Percentiles rank a stretch among this genome's conserved stretches.
These are phyloP conservation scores for Cladosporium oxysporum DNA, from an alignment of 2,329 filamentous ascomycete genomes.

Conservation along the genomic window DNA sequence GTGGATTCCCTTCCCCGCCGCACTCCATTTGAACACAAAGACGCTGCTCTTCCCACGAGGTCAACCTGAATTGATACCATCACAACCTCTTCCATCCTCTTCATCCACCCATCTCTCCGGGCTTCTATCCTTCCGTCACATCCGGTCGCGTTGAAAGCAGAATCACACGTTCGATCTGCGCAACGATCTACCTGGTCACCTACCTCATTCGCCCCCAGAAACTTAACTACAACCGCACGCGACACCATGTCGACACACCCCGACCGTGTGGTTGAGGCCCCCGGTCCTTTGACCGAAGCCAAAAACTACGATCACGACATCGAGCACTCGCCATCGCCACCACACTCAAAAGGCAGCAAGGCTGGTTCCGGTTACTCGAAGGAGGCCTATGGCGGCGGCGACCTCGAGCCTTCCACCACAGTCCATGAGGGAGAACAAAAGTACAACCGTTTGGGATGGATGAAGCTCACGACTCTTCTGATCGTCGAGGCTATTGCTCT, in stretches of 20 bases:
- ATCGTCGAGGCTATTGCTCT: conserved; percentile 62
- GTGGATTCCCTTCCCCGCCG: conserved; percentile 16
- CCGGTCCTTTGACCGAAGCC: conserved; percentile 18
- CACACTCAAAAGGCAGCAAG: conserved; percentile 18
- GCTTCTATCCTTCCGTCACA: not conserved
- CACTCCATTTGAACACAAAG: conserved; percentile 16
- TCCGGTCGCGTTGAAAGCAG: not conserved
- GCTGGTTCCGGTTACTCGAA: not conserved
- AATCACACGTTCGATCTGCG: not conserved
- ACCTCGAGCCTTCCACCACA: conserved; percentile 26
- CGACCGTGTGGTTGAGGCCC: conserved; percentile 17
- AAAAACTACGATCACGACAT: conserved; percentile 14
- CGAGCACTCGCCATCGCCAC: conserved; percentile 12
- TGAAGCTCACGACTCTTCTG: conserved; percentile 46
- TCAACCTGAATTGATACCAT: not conserved
- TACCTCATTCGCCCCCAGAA: not conserved
- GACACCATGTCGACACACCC: conserved; percentile 17
- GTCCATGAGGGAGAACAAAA: conserved; percentile 37
- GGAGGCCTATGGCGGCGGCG: conserved; percentile 33
- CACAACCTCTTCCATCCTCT: not conserved
- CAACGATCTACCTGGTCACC: not conserved
- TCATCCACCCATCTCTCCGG: not conserved
- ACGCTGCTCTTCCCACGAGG: not conserved
- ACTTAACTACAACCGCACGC: not conserved
- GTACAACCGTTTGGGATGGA: conserved; percentile 52